Percentiles rank a stretch among this genome's conserved stretches.
These are phyloP conservation scores for Suillus tomentosus DNA, from an alignment of 768 basidiomycete species.

Conservation along the genomic window DNA sequence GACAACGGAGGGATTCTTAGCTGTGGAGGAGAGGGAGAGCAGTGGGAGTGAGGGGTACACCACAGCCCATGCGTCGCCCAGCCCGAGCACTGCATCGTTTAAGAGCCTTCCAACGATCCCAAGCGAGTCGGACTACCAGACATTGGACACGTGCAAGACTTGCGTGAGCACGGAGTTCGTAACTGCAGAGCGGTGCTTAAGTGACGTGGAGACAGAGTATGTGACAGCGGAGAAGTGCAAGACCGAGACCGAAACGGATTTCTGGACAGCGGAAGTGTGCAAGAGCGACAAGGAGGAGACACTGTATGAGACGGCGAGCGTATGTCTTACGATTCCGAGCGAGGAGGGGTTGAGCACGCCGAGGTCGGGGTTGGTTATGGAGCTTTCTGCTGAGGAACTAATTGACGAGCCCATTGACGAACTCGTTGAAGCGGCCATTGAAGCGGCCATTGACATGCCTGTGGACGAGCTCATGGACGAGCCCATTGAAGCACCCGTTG, in stretches of 20 bases:
- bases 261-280: slow-evolving; percentile 49
- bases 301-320: slow-evolving; percentile 51
- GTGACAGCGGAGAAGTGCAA: slow-evolving; percentile 51
- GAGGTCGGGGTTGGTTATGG: slow-evolving; percentile 39
- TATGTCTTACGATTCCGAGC: slow-evolving; percentile 40
- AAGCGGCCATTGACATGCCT: too few species aligned
- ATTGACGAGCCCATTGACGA: not conserved
- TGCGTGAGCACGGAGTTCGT: slow-evolving; percentile 47
- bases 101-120: slow-evolving; percentile 63
- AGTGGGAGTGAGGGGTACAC: slow-evolving; percentile 57
- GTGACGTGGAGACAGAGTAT: slow-evolving; percentile 48
- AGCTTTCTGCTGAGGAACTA: slow-evolving; percentile 21
- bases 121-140: slow-evolving; percentile 49
- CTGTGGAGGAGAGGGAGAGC: slow-evolving; percentile 31
- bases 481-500: not conserved
- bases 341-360: slow-evolving; percentile 31
- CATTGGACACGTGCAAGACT: slow-evolving; percentile 45
- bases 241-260: slow-evolving; percentile 46
- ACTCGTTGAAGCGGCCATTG: not conserved
- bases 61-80: slow-evolving; percentile 29
- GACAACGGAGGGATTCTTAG: slow-evolving; percentile 30
- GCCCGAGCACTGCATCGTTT: slow-evolving; percentile 53
- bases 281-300: slow-evolving; percentile 35
- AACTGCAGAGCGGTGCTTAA: slow-evolving; percentile 47
- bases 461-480: not conserved